A percentile compares a stretch with the other conserved stretches of the same genome.
phyloP scores from a whole-genome alignment of 2,329 filamentous ascomycete genomes.

The Epichloe bromicola region DNA sequence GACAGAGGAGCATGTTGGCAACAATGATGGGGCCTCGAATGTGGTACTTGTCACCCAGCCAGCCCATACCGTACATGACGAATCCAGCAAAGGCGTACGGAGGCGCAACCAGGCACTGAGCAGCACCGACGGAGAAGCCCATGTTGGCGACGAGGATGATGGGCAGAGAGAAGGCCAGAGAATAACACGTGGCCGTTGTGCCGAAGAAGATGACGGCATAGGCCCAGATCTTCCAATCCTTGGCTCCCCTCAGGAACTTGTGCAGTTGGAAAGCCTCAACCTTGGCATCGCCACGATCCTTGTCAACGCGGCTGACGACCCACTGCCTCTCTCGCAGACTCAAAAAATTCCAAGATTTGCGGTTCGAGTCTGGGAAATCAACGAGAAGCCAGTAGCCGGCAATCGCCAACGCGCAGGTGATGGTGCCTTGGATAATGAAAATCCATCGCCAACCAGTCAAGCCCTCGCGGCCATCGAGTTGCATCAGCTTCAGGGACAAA shows the following conservation, averaged over 20 bases:
- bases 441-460: slow-evolving; percentile 56
- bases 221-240: slow-evolving; percentile 47
- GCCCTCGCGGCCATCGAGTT: slow-evolving; percentile 42
- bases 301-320: slow-evolving; percentile 39
- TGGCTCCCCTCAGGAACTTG: slow-evolving; percentile 32
- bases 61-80: slow-evolving; percentile 46
- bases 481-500: slow-evolving; percentile 36
- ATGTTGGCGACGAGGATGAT: slow-evolving; percentile 54
- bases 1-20: slow-evolving; percentile 50
- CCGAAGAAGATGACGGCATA: slow-evolving; percentile 50
- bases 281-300: slow-evolving; percentile 44
- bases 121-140: slow-evolving; percentile 47
- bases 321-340: slow-evolving; percentile 35
- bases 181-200: slow-evolving; percentile 60
- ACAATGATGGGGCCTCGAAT: slow-evolving; percentile 53
- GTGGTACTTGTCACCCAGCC: slow-evolving; percentile 52
- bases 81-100: slow-evolving; percentile 54
- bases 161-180: slow-evolving; percentile 67
- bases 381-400: slow-evolving; percentile 44
- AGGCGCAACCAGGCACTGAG: slow-evolving; percentile 61
- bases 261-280: slow-evolving; percentile 37
- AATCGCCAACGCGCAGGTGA: slow-evolving; percentile 41
- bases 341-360: slow-evolving; percentile 40
- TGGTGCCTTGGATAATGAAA: slow-evolving; percentile 40
- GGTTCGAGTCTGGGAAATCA: slow-evolving; percentile 48